Evolutionary conservation across 768 basidiomycete genomes (phyloP).

Genomic region (Chalciporus sphaerocephalus): DNA sequence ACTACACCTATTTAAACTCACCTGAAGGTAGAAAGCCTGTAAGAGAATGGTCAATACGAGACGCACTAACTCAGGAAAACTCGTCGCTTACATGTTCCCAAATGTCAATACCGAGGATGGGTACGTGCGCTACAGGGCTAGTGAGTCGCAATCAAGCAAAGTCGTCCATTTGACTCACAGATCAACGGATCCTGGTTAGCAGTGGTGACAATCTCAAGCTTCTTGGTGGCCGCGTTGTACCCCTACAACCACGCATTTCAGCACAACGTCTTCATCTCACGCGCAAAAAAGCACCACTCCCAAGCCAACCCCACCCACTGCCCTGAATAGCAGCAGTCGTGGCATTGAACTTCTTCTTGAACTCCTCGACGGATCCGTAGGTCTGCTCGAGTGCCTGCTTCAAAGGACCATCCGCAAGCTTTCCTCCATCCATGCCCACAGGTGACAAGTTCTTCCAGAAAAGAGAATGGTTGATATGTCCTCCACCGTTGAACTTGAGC

Average conservation of each 20-base stretch:
- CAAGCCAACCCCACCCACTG: slow-evolving; percentile 98
- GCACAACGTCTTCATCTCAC: neutral
- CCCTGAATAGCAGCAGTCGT: slow-evolving; percentile 91
- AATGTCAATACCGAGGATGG: slow-evolving; percentile 94
- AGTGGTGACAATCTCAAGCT: slow-evolving; percentile 88
- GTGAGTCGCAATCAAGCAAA: slow-evolving; percentile 8
- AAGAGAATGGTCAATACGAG: slow-evolving; percentile 4
- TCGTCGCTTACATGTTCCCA: slow-evolving; percentile 79
- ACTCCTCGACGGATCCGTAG: slow-evolving; percentile 82
- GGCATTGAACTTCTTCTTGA: slow-evolving; percentile 85
- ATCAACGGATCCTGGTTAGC: slow-evolving; percentile 92
- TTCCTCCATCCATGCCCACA: slow-evolving; percentile 53
- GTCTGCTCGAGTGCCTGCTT: slow-evolving; percentile 72
- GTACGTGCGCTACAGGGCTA: slow-evolving; percentile 58
- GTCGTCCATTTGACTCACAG: slow-evolving; percentile 34
- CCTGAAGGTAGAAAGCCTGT: slow-evolving; percentile 63
- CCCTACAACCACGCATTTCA: slow-evolving; percentile 43
- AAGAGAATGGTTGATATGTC: slow-evolving; percentile 91
- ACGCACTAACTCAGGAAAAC: slow-evolving; percentile 5
- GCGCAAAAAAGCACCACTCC: slow-evolving; percentile 34
- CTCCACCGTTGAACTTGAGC: slow-evolving; percentile 97
- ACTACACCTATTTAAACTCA: neutral
- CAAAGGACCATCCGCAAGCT: slow-evolving; percentile 60
- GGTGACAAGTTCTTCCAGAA: slow-evolving; percentile 99
- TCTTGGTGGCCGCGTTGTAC: slow-evolving; percentile 58